Evolutionary conservation across 1,139 yeast species (phyloP).

Genomic region (Pneumocystis jirovecii): DNA sequence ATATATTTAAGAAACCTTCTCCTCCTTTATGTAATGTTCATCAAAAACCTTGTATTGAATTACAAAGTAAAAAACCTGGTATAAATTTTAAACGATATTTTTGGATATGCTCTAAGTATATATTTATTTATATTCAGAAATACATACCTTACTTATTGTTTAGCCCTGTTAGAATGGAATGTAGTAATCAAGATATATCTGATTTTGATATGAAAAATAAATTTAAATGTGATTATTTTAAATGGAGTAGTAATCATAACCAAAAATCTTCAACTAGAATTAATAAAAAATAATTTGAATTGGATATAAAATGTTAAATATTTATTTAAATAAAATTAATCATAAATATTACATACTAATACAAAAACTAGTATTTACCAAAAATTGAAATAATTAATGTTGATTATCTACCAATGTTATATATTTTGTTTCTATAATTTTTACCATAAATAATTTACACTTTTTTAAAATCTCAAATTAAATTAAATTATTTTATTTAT

Average conservation of each 20-base stretch:
- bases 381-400: background rate
- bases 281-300: background rate
- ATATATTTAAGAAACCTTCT: constrained; percentile 19
- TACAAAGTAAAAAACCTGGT: constrained; percentile 24
- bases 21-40: constrained; percentile 24
- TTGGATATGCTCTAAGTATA: constrained; percentile 23
- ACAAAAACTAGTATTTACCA: background rate
- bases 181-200: constrained; percentile 11
- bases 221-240: constrained; percentile 25
- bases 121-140: background rate
- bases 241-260: constrained; percentile 20
- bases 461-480: background rate
- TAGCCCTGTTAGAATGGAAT: constrained; percentile 23
- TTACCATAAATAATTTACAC: background rate
- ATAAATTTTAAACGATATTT: constrained; percentile 27
- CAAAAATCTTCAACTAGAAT: background rate
- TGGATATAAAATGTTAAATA: background rate
- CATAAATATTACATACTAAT: background rate
- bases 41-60: constrained; percentile 24
- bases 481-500: background rate
- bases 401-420: background rate
- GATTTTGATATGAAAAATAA: constrained; percentile 12
- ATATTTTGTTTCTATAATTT: background rate
- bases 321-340: background rate
- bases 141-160: constrained; percentile 8